These are phyloP conservation scores for Komagataella pastoris DNA, from an alignment of 805 yeast species.

Conservation along the genomic window DNA sequence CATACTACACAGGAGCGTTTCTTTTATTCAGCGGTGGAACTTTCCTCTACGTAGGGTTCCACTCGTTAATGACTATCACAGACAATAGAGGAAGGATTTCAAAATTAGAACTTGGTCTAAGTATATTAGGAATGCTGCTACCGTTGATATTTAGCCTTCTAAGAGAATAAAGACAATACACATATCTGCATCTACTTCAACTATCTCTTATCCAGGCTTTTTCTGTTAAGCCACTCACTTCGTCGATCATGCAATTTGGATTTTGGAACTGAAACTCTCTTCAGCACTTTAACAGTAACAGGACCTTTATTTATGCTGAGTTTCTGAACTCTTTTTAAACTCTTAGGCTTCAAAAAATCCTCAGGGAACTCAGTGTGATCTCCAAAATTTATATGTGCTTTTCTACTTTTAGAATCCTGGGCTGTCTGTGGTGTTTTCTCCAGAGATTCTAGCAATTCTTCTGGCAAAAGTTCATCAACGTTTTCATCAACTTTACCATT, in stretches of 20 bases:
- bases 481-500: slow-evolving; percentile 9
- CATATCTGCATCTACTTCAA: background rate
- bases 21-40: slow-evolving; percentile 61
- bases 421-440: slow-evolving; percentile 6
- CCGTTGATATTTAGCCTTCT: slow-evolving; percentile 14
- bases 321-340: slow-evolving; percentile 16
- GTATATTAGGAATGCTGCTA: slow-evolving; percentile 15
- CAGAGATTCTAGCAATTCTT: slow-evolving; percentile 21
- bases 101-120: slow-evolving; percentile 6
- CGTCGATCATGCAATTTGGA: slow-evolving; percentile 3
- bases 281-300: slow-evolving; percentile 23
- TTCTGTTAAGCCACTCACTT: slow-evolving; percentile 7
- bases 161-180: slow-evolving; percentile 2
- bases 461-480: slow-evolving; percentile 24
- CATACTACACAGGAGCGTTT: slow-evolving; percentile 36
- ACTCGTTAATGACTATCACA: slow-evolving; percentile 34
- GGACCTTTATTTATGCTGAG: slow-evolving; percentile 24
- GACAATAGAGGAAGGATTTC: slow-evolving; percentile 1
- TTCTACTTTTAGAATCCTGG: slow-evolving; percentile 4
- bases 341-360: slow-evolving; percentile 7
- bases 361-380: slow-evolving; percentile 6
- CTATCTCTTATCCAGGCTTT: slow-evolving; percentile 4
- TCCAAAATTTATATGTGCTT: slow-evolving; percentile 21
- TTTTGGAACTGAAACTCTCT: slow-evolving; percentile 4
- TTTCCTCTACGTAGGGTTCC: slow-evolving; percentile 57